phyloP scores from a whole-genome alignment of 768 basidiomycete species.

The Lentinula sp. region DNA sequence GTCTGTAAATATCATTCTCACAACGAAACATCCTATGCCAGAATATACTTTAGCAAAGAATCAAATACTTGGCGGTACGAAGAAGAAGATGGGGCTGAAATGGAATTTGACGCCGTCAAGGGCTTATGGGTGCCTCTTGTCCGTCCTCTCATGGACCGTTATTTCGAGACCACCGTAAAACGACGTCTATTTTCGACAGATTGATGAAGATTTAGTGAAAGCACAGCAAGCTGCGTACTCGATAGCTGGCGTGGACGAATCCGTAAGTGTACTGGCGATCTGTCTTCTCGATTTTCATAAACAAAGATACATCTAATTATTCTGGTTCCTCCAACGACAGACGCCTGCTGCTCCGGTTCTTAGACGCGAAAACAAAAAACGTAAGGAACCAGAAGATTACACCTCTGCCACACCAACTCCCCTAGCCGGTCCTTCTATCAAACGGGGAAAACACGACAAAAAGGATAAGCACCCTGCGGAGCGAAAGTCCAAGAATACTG shows the following conservation, averaged over 20 bases:
- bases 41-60: constrained; percentile 73
- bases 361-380: constrained; percentile 75
- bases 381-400: constrained; percentile 68
- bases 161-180: not conserved
- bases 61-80: constrained; percentile 84
- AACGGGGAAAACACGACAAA: constrained; percentile 61
- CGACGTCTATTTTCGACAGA: constrained; percentile 33
- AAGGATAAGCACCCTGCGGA: constrained; percentile 37
- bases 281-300: no score
- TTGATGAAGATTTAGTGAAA: constrained; percentile 81
- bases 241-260: constrained; percentile 89
- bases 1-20: not conserved
- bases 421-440: constrained; percentile 49
- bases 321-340: constrained; percentile 29
- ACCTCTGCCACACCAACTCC: constrained; percentile 46
- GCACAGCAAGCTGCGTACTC: constrained; percentile 96
- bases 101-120: constrained; percentile 79
- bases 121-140: constrained; percentile 84
- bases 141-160: constrained; percentile 24
- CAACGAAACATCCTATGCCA: constrained; percentile 10
- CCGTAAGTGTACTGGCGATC: constrained; percentile 41
- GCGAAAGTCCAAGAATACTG: constrained; percentile 84
- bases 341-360: constrained; percentile 83
- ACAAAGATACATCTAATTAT: not conserved
- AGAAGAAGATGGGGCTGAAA: constrained; percentile 82